Base-by-base conservation (phyloP, 108 stramenopile species). In the Fragilaria radians region DNA sequence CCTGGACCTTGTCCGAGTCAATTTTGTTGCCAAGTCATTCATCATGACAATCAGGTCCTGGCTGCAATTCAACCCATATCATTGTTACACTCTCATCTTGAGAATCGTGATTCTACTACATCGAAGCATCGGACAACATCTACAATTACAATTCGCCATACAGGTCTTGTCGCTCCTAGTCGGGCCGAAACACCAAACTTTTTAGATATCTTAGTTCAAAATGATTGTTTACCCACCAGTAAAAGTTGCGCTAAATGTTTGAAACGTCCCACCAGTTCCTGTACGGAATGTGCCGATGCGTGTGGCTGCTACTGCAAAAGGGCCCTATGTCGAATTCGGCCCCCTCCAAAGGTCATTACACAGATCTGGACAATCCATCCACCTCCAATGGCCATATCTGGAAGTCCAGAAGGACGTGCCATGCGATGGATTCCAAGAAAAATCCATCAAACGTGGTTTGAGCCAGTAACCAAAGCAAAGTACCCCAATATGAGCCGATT, bases 291-390 rank as follows among this genome's bases (percentile, higher is more conserved):
- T 52, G 50, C 42, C 1, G 32, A 47, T 32, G 68, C 53, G 0
- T 86, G 91, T 61, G 72, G 75, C 4, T 82, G 78, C 52, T 92
- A 79, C 62, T 88, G 87, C 65, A 73, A 78, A 34, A n/a, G n/a
- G n/a, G 71, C 68, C 28, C 63, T 92, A 24, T 92, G 91, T 59
- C 71, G 71, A 33, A 58, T 74, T 33, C 69, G 77, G 5, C 77
- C 77, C 14, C 73, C 66, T 4, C 71, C 58, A 47, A 88, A 87
- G 57, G 71, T 86, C 23, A 66, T 85, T 7, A 71, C 72, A 53
- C 80, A 85, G 56, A 68, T 69, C n/a, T 45, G 85, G 26, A 68
- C 54, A 9, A 70, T 88, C 2, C 65, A 34, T 29, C 79, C 79
- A 22, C 90, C 90, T 65, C 27, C 86, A 81, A 67, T 68, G 67